Evolutionary conservation across 805 yeast genomes (phyloP), one percentile per base, ranked within the genome.

Genomic region (Hanseniaspora lachancei): DNA sequence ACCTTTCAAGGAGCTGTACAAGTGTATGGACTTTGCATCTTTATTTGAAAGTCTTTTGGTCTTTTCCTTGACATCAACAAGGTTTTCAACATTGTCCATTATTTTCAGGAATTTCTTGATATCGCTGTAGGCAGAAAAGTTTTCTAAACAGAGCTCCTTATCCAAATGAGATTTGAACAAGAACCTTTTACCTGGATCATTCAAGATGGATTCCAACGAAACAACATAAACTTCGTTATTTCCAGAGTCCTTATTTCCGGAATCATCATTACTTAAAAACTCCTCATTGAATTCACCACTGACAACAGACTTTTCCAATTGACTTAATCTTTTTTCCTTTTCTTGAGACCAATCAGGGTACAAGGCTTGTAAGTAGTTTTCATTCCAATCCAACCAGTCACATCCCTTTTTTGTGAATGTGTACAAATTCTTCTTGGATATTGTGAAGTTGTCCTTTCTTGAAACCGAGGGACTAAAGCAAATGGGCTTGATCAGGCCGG

Each of bases 181-280:
- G 55, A 78, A 79, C 54, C 84, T 73, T 71, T 82, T 70, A 0
- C 93, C 96, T 0, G 95, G 95, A 64, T 88, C 95, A 10, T 69
- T 67, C 10, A 88, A 63, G 4, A 83, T 72, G 9, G 74, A 73
- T 35, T 71, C 67, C 39, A 71, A 60, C 18, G 62, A 59, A 15
- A 39, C n/a, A 46, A 18, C 38, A 34, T 57, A 15, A 40, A 16
- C 13, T 38, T 41, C 46, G n/a, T 55, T 57, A 1, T 53, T 32
- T 32, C 12, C 15, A 32, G 15, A 32, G 12, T 1, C 46, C 20
- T 55, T 57, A 1, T 53, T 32, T 32, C 12, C 15, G 12, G 15
- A 32, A 32, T 1, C 35, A 12, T 32, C 35, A 32, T 32, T 32
- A 10, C 16, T 32, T 12, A 13, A 55, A 9, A 58, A 55, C 5